A percentile compares a stretch with the other conserved stretches of the same genome.
Conservation (phyloP, 2,329 filamentous ascomycete species). For the Paramyrothecium roridum region DNA sequence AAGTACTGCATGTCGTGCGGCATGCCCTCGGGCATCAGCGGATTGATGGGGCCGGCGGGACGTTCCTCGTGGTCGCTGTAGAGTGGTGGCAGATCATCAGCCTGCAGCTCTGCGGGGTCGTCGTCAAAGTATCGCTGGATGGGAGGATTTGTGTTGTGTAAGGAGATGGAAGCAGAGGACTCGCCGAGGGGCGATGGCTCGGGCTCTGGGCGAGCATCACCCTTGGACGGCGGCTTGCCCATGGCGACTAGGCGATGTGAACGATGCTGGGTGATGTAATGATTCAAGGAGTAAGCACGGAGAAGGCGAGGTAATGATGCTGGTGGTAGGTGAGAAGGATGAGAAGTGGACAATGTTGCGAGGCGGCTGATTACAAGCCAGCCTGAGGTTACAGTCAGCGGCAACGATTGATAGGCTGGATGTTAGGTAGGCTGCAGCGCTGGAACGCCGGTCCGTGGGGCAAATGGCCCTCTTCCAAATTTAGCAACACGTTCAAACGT, state of each 20-base stretch:
- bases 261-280: too few species aligned
- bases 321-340: background rate
- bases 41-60: slow-evolving; percentile 12
- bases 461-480: too few species aligned
- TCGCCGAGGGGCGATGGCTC: slow-evolving; percentile 16
- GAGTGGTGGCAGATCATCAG: slow-evolving; percentile 42
- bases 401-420: too few species aligned
- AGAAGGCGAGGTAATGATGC: background rate
- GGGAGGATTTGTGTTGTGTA: slow-evolving; percentile 17
- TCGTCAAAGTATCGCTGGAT: slow-evolving; percentile 30
- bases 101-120: slow-evolving; percentile 28
- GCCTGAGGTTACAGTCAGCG: too few species aligned
- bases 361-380: too few species aligned
- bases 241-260: slow-evolving; percentile 9
- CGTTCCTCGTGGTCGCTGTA: slow-evolving; percentile 35
- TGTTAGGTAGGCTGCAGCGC: too few species aligned
- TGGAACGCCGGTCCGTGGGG: too few species aligned
- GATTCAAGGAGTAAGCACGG: background rate
- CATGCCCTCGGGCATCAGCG: slow-evolving; percentile 14
- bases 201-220: slow-evolving; percentile 8
- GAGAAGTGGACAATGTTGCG: background rate
- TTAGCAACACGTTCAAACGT: too few species aligned
- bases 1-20: slow-evolving; percentile 20
- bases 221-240: slow-evolving; percentile 18
- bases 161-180: slow-evolving; percentile 20